These are phyloP conservation scores for Monosporozyma yasuniensis DNA, from an alignment of 805 yeast species.

Conservation along the genomic window DNA sequence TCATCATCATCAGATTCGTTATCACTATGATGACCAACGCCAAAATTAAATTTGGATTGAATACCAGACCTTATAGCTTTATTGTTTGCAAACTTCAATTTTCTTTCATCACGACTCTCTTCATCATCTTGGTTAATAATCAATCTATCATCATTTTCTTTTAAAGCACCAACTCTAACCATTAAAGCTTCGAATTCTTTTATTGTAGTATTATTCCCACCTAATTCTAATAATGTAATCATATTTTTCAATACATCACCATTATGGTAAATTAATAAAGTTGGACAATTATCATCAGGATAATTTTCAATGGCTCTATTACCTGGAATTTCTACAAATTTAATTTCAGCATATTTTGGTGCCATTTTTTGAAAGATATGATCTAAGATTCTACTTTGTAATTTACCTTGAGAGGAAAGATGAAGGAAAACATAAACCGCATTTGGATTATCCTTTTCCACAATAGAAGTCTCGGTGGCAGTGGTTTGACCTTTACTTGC, in stretches of 20 bases:
- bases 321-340: slow-evolving; percentile 88
- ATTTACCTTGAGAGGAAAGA: slow-evolving; percentile 54
- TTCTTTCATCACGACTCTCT: slow-evolving; percentile 46
- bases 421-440: slow-evolving; percentile 66
- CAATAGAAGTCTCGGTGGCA: slow-evolving; percentile 5
- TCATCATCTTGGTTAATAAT: slow-evolving; percentile 51
- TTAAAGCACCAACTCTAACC: slow-evolving; percentile 58
- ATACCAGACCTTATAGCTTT: slow-evolving; percentile 42
- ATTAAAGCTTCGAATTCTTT: slow-evolving; percentile 67
- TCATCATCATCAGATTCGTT: slow-evolving; percentile 35
- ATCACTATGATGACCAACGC: slow-evolving; percentile 22
- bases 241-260: slow-evolving; percentile 72
- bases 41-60: slow-evolving; percentile 24
- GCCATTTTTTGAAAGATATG: slow-evolving; percentile 54
- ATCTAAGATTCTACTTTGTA: slow-evolving; percentile 66
- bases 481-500: slow-evolving; percentile 42
- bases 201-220: slow-evolving; percentile 68
- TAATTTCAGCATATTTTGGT: slow-evolving; percentile 63
- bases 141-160: slow-evolving; percentile 59
- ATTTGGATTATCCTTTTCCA: slow-evolving; percentile 2
- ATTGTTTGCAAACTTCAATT: slow-evolving; percentile 39
- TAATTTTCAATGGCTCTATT: slow-evolving; percentile 85
- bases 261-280: slow-evolving; percentile 71
- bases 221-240: slow-evolving; percentile 70
- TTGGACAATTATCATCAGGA: slow-evolving; percentile 87